Evolutionary conservation across 2,329 filamentous ascomycete genomes (phyloP).

Genomic region (Penicillium concentricum): DNA sequence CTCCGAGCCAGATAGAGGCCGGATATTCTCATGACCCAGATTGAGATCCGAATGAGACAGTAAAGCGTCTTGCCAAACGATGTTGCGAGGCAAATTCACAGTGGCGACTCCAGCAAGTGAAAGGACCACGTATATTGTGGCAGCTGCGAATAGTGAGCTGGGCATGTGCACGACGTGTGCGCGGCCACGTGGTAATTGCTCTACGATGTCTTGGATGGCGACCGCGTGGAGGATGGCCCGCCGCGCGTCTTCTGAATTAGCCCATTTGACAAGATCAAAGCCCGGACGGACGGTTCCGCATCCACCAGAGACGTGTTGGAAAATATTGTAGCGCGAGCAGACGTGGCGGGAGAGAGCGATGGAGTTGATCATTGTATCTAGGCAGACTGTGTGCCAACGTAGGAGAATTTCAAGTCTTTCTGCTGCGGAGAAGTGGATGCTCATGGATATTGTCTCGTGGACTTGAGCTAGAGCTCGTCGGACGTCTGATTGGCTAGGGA

Average conservation of each 20-base stretch:
- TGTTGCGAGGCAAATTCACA: constrained; percentile 39
- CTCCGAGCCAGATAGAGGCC: constrained; percentile 31
- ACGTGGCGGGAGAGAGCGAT: constrained; percentile 41
- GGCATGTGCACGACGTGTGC: constrained; percentile 50
- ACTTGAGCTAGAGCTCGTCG: constrained; percentile 41
- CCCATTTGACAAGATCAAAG: constrained; percentile 43
- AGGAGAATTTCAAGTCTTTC: constrained; percentile 45
- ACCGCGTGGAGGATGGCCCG: constrained; percentile 45
- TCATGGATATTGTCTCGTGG: constrained; percentile 40
- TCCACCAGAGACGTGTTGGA: constrained; percentile 42
- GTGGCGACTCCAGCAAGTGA: constrained; percentile 40
- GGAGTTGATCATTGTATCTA: constrained; percentile 45
- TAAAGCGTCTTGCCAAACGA: constrained; percentile 45
- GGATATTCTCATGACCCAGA: constrained; percentile 26
- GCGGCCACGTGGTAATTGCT: constrained; percentile 45
- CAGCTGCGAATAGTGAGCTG: constrained; percentile 45
- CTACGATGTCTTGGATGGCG: constrained; percentile 49
- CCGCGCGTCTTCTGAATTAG: constrained; percentile 39
- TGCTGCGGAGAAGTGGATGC: constrained; percentile 34
- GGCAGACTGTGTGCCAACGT: constrained; percentile 48
- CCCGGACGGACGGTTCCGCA: constrained; percentile 25
- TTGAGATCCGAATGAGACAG: constrained; percentile 32
- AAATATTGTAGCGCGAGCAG: constrained; percentile 40
- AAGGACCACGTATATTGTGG: constrained; percentile 45
- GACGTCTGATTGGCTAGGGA: constrained; percentile 42